Evolutionary conservation across 306 rosid species (phyloP), one percentile per base, ranked within the genome.

Genomic region (Cucurbita pepo): DNA sequence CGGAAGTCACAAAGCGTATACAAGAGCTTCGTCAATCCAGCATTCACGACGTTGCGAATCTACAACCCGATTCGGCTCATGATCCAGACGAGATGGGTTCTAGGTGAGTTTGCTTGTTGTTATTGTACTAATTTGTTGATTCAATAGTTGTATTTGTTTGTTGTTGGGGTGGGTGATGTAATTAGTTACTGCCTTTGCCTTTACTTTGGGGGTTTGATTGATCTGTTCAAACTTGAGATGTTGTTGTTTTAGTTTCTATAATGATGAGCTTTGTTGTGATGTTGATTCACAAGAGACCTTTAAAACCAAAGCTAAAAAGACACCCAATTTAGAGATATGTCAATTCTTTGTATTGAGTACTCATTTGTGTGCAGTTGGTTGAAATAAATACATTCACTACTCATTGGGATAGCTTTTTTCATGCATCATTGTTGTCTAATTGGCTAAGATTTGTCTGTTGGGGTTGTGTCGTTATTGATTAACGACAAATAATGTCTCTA

Each of bases 1-100:
- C 75, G 1, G 78, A 84, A 71, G 85, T 77, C 56, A 77, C 75
- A 11, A 71, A 69, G 66, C 81, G 85, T 52, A 84, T 84, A 60
- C 80, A 81, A 76, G 88, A 81, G 76, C 85, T 81, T 15, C 67
- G 83, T 48, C 80, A 22, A 63, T 74, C 85, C 18, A 74, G 69
- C 77, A 10, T 70, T 19, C 81, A 30, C 21, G 87, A 83, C 18
- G 65, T 16, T 5, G 75, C 10, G 9, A 60, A 72, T 25, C 55
- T 56, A 56, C 80, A 75, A 69, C 76, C 69, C 0, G 59, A 75
- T 18, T 56, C 74, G 16, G 71, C 67, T 76, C 76, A 56, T 13
- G 80, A 37, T n/a, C 56, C 75, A 12, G 79, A 53, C 18, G 69
- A 74, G 3, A 34, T 15, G 2, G 67, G 78, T n/a, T 72, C 73